Conservation (phyloP, 202 grass and related monocot genomes). For the Hordeum pubiflorum region DNA sequence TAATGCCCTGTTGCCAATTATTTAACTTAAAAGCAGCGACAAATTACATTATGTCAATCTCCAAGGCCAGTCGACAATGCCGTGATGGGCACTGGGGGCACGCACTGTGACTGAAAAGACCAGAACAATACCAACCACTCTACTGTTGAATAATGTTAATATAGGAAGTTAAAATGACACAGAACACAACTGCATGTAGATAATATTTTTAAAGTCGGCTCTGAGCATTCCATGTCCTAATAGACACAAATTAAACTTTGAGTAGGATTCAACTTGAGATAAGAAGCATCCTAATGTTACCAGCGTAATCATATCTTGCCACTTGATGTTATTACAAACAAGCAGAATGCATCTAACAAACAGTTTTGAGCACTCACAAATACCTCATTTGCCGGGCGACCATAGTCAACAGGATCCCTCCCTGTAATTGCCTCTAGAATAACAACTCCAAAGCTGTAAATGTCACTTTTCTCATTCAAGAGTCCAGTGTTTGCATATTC, state of each 20-base stretch:
- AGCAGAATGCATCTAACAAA: conserved; percentile 6
- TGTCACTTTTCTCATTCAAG: conserved; percentile 96
- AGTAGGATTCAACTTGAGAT: conserved; percentile 25
- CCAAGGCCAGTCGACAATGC: not conserved
- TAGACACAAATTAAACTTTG: conserved; percentile 5
- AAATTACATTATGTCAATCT: not conserved
- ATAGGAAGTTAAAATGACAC: not conserved
- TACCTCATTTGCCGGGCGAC: conserved; percentile 84
- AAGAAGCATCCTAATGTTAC: conserved; percentile 10
- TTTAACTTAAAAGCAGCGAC: not conserved
- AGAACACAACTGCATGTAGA: not conserved
- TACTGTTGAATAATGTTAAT: not conserved
- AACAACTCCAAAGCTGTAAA: conserved; percentile 99
- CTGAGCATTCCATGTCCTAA: conserved; percentile 17
- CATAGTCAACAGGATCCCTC: conserved; percentile 96
- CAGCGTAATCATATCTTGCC: not conserved
- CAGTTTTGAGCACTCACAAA: conserved; percentile 2
- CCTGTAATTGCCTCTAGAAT: conserved; percentile 97
- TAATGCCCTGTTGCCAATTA: conserved; percentile 2
- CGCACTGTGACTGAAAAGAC: not conserved
- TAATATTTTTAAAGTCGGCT: conserved; percentile 19
- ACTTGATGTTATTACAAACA: not conserved
- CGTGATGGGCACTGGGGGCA: not conserved
- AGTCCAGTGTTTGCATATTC: conserved; percentile 98
- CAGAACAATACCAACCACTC: not conserved